Evolutionary conservation across 176 grass and related monocot genomes (phyloP), one percentile per base, ranked within the genome.

Genomic region (Neostapfia colusana): DNA sequence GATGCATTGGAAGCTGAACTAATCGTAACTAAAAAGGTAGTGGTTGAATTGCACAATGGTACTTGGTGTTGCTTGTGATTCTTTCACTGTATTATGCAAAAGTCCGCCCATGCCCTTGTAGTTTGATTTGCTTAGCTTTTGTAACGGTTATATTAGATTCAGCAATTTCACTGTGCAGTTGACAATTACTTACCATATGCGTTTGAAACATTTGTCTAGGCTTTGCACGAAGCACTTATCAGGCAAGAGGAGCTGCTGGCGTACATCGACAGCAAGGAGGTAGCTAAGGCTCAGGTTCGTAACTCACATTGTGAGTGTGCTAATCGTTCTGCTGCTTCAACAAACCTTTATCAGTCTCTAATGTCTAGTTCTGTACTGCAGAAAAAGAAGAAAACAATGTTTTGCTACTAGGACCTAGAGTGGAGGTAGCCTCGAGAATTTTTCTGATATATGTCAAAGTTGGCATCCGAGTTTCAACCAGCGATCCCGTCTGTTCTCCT

Each of bases 11-110:
- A 99, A 79, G 95, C 95, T 0, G 95, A 99, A 45, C 95, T 99
- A 49, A 99, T 99, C 26, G 95, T 95, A 72, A 95, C 95, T n/a
- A 99, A 99, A 74, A 99, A 99, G 95, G 95, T 92, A 86, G 62
- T 48, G 60, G 60, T 36, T 35, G 25, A 73, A 20, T 6, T 77
- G 49, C 42, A 53, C 26, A 36, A 59, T 66, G 2, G 12, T 39
- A 44, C 9, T 34, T 20, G 12, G 38, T 39, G 37, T 76, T 50
- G n/a, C 34, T 80, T 67, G 10, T 45, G 10, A 15, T 39, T 65
- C n/a, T n/a, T 49, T 69, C 14, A 44, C 25, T 42, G 56, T 45
- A 20, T 21, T 42, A 69, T 15, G 23, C 23, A 26, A 44, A 77
- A 34, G 21, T 40, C 5, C 40, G 44, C 23, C 12, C 20, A 13